A percentile compares a stretch with the other conserved stretches of the same genome.
phyloP scores from a whole-genome alignment of 1,284 basidiomycete genomes.

The Apiotrichum siamense region DNA sequence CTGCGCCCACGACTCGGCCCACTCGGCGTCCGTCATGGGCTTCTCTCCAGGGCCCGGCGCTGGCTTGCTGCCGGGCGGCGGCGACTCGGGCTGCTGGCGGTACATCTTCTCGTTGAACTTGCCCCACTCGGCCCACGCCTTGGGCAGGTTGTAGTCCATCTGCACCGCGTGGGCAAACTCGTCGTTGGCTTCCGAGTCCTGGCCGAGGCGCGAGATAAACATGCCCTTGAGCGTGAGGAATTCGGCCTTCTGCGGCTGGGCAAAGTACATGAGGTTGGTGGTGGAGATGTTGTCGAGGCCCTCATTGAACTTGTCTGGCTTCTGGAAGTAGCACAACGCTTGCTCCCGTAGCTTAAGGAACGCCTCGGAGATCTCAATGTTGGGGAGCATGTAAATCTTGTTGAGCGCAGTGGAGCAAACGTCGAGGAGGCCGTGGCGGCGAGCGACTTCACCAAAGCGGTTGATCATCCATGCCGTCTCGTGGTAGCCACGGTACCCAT shows the following conservation, averaged over 20 bases:
- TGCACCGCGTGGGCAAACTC: conserved; percentile 95
- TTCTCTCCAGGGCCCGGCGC: conserved; percentile 56
- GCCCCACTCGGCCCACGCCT: conserved; percentile 99
- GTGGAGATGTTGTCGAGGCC: conserved; percentile 99
- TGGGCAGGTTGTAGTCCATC: conserved; percentile 89
- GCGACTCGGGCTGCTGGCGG: conserved; percentile 47
- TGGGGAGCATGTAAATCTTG: conserved; percentile 97
- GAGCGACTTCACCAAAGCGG: conserved; percentile 97
- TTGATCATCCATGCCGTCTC: conserved; percentile 99
- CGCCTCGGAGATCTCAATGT: conserved; percentile 99
- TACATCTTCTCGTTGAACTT: conserved; percentile 90
- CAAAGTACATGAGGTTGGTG: conserved; percentile 98
- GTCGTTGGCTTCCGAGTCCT: conserved; percentile 83
- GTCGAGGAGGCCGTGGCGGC: conserved; percentile 93
- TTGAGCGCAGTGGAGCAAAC: conserved; percentile 93
- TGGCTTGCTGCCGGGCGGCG: conserved; percentile 30
- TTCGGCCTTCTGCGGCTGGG: conserved; percentile 88
- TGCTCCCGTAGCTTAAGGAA: conserved; percentile 98
- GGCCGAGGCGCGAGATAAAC: conserved; percentile 86
- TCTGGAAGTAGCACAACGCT: conserved; percentile 98
- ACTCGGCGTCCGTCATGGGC: conserved; percentile 56
- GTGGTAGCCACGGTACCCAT: conserved; percentile 96
- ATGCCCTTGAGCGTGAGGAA: conserved; percentile 99
- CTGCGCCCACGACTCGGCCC: conserved; percentile 37
- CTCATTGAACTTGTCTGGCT: conserved; percentile 83